Conservation (phyloP, 2,329 filamentous ascomycete species). For the Cadophora malorum region DNA sequence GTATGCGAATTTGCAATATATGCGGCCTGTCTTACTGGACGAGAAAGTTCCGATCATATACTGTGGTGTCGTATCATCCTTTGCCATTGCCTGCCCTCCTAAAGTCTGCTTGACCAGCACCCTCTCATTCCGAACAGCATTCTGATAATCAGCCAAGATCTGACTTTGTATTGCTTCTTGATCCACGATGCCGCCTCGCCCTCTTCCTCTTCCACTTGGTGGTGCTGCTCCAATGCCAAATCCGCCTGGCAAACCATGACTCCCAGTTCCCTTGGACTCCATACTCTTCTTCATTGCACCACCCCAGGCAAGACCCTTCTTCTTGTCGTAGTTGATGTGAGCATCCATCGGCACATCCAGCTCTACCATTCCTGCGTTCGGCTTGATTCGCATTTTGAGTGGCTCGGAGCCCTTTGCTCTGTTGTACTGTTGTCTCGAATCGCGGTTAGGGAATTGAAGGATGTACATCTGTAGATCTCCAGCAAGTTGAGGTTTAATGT, state of each 20-base stretch:
- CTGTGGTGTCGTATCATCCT: constrained; percentile 63
- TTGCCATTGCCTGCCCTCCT: constrained; percentile 76
- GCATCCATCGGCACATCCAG: constrained; percentile 85
- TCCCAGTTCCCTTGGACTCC: constrained; percentile 62
- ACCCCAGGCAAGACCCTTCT: constrained; percentile 84
- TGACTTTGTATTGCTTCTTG: constrained; percentile 50
- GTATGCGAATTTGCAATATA: background rate
- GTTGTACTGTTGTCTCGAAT: constrained; percentile 63
- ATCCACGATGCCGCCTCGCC: constrained; percentile 52
- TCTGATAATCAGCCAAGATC: constrained; percentile 63
- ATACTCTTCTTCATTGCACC: constrained; percentile 68
- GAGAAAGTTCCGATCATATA: constrained; percentile 96
- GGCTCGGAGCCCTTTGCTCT: constrained; percentile 63
- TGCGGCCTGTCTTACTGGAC: constrained; percentile 63
- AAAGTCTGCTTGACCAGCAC: constrained; percentile 83
- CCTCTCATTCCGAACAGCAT: constrained; percentile 71
- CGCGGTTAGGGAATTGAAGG: constrained; percentile 87
- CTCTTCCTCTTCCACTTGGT: constrained; percentile 46
- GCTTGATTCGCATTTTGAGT: constrained; percentile 81
- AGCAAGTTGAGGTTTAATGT: constrained; percentile 76
- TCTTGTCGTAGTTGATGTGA: constrained; percentile 76
- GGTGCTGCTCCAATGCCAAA: constrained; percentile 66
- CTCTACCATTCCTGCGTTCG: constrained; percentile 82
- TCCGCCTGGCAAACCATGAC: constrained; percentile 74
- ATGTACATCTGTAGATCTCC: constrained; percentile 73